Evolutionary conservation across 2,329 filamentous ascomycete genomes (phyloP), one percentile per base, ranked within the genome.

Genomic region (Hymenoscyphus fructigenus): DNA sequence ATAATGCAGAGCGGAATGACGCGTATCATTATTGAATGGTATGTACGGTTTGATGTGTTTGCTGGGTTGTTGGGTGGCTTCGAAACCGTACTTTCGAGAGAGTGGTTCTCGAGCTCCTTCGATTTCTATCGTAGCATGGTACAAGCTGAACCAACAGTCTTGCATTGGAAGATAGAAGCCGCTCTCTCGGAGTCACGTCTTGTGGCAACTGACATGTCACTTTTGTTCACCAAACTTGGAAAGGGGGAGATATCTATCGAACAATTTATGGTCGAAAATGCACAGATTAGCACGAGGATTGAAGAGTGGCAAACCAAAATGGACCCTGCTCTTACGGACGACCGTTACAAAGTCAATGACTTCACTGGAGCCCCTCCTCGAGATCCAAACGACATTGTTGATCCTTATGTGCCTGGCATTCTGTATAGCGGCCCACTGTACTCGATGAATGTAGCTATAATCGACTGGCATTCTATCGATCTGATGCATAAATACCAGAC

Each of bases 11-110:
- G 89, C 10, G 82, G 89, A 3, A 84, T 91, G 15, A 86, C 89
- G 34, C 86, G 91, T 34, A 88, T 90, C 72, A 87, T 95, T 56
- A 84, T 96, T 59, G 83, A 84, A n/a, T 98, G 95, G 95, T 97
- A 97, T 76, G 84, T 88, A 34, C 88, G 93, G 41, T 96, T 96
- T 74, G 95, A 98, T 76, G 83, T 93, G 10, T 91, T 93, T 64
- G 88, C 92, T 5, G 91, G 91, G 1, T 85, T 97, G 67, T 88
- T 97, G 82, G 91, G 91, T 28, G 91, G 91, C 1, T 90, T 90
- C 69, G 87, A 89, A 70, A 88, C 91, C 0, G 85, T 88, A 1
- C 81, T 98, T 15, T 84, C 88, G 6, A 85, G 88, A 57, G 88
- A 92, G 66, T 98, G 93, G 93, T 93, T 94, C 72, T 72, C 70